Conservation (phyloP, 164 flowering plant genomes). For the Tetracentron sinense region DNA sequence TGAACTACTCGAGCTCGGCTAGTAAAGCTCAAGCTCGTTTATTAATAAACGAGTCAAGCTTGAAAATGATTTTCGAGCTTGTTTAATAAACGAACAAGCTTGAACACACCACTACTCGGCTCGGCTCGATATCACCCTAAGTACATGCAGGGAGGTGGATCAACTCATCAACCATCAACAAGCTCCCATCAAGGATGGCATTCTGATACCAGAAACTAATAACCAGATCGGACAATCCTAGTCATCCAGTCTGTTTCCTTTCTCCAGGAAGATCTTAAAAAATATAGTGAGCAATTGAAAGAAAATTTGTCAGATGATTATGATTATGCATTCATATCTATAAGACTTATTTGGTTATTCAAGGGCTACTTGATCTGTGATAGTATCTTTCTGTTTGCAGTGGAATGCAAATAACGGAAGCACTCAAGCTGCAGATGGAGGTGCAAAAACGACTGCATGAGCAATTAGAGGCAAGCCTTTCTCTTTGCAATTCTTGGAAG, state of each 20-base stretch:
- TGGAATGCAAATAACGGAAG: conserved; percentile 86
- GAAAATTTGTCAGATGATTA: background rate
- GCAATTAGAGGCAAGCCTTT: conserved; percentile 73
- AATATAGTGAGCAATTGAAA: too few relatives aligned
- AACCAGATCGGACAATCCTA: background rate
- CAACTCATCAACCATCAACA: too few relatives aligned
- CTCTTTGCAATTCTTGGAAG: background rate
- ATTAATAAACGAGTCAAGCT: too few relatives aligned
- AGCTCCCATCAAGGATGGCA: background rate
- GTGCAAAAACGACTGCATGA: conserved; percentile 91
- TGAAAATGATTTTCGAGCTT: too few relatives aligned
- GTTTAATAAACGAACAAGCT: too few relatives aligned
- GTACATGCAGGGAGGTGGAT: too few relatives aligned
- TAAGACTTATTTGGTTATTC: too few relatives aligned
- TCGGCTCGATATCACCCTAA: too few relatives aligned
- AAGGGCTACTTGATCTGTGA: background rate
- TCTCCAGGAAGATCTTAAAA: background rate
- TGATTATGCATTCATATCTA: background rate
- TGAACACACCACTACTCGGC: too few relatives aligned
- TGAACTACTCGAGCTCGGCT: too few relatives aligned
- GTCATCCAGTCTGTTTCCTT: background rate
- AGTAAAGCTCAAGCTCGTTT: too few relatives aligned
- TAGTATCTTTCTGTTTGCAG: conserved; percentile 34
- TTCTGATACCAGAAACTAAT: background rate
- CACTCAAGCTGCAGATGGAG: conserved; percentile 92